Base-by-base conservation (phyloP, 202 grass and related monocot species). In the Miscanthus sacchariflorus region DNA sequence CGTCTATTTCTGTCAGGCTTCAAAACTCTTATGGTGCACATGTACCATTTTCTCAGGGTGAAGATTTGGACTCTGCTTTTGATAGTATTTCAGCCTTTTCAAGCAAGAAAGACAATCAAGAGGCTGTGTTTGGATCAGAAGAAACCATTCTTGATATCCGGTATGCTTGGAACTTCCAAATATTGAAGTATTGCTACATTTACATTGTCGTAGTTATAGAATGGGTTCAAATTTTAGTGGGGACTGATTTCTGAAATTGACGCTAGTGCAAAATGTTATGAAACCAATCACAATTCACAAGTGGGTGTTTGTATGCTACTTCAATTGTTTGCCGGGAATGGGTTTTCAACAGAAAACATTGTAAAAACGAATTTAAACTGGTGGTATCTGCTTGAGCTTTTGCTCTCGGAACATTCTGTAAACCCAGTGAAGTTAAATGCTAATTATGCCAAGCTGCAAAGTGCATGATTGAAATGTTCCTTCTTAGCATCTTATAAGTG, bases 81-180 rank as follows among this genome's bases (percentile, higher is more conserved):
- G 92, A 96, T 80, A 99, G 97, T 76, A 99, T 99, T 91, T 99
- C 97, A 15, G 97, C 97, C 59, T 99, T 99, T 88, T 94, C 96
- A 85, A 92, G 77, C 74, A 96, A 93, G 86, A 90, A 89, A 79
- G 94, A 96, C 68, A 96, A 99, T 61, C 94, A 99, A 83, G 97
- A 96, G 70, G 94, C 94, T 69, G 84, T 99, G 11, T 99, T 96
- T 68, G 94, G 93, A 91, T 77, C 91, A 42, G 89, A 99, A 93
- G 94, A 99, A 87, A 99, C 87, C 40, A 86, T 96, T 81, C 89
- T 93, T 89, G 97, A 99, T 82, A 99, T 99, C 44, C 93, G 94
- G 96, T 99, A 93, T 73, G 44, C 80, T 79, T 30, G 7, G 21
- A 66, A 18, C 30, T 82, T 85, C 68, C 80, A 64, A 83, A 4